phyloP scores from a whole-genome alignment of 768 basidiomycete species.

The Atractiella rhizophila region DNA sequence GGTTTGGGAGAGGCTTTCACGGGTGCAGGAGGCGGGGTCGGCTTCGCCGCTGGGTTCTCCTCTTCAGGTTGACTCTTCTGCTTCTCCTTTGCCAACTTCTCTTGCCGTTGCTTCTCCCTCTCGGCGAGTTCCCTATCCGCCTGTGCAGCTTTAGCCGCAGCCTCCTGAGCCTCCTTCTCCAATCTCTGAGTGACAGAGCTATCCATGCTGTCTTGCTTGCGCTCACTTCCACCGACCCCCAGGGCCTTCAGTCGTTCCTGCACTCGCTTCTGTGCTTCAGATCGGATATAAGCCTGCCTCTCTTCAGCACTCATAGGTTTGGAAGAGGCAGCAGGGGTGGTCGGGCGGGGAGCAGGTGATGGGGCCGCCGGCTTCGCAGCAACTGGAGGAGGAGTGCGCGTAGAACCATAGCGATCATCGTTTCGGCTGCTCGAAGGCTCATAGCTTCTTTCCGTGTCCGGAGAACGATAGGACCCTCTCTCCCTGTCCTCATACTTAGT shows the following conservation, averaged over 20 bases:
- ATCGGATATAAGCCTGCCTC: constrained; percentile 46
- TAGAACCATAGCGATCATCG: no score
- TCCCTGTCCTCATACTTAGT: background rate
- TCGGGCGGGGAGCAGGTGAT: constrained; percentile 15
- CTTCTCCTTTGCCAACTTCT: constrained; percentile 43
- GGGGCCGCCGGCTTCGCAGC: constrained; percentile 19
- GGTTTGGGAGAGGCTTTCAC: constrained; percentile 30
- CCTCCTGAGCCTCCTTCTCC: constrained; percentile 63
- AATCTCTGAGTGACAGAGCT: constrained; percentile 61
- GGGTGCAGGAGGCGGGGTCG: constrained; percentile 14
- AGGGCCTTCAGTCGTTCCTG: constrained; percentile 63
- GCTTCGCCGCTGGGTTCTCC: constrained; percentile 11
- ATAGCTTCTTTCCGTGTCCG: no score
- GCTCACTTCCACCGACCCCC: constrained; percentile 35
- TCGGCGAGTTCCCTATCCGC: constrained; percentile 64
- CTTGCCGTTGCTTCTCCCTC: constrained; percentile 42
- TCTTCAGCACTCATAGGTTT: constrained; percentile 56
- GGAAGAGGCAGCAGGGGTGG: constrained; percentile 21
- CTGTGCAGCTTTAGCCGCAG: constrained; percentile 50
- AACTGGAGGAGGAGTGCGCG: constrained; percentile 31
- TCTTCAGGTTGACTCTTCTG: constrained; percentile 6
- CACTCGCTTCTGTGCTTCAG: constrained; percentile 55
- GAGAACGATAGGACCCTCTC: constrained; percentile 4
- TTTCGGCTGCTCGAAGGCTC: no score
- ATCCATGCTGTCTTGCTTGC: constrained; percentile 29